Evolutionary conservation across 140 eudicot genomes (phyloP), one percentile per base, ranked within the genome.

Genomic region (Cichorium intybus): DNA sequence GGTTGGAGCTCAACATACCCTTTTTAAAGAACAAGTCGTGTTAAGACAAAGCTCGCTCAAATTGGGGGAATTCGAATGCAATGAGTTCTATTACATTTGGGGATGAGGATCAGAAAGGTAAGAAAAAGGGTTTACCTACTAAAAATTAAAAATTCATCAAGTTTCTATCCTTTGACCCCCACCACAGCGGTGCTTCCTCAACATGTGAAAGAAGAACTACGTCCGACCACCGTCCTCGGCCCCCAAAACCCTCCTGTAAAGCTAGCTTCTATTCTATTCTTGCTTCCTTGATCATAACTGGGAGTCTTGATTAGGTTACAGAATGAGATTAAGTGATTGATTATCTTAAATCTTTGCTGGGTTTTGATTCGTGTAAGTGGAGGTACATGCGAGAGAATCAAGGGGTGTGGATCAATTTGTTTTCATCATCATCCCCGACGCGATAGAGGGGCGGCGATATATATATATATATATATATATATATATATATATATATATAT

Each of bases 131-230:
- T 29, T 33, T 82, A 29, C 97, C 95, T 11, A 87, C 97, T 0
- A 90, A 90, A 52, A 90, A 90, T 78, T 70, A 72, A 77, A 22
- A 68, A 75, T 35, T 31, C 84, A 0, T 57, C 87, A 18, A 86
- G 83, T 68, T 74, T 77, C 29, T 80, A 80, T 60, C 91, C 95
- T 6, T 79, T 72, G 35, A 85, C 88, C 21, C 83, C 84, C 15
- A 80, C 83, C 45, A 74, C 83, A 16, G 71, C 85, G 2, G 62
- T 77, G 28, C 73, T 79, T 52, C 80, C 90, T 1, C 77, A 75
- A 57, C 87, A 74, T n/a, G 77, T 90, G 6, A 86, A 90, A 79
- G 97, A 89, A 80, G 97, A 90, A 69, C 68, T 86, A 24, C 72
- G 81, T 60, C 82, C 88, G 16, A 73, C 80, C 64, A 68, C 81